Base-by-base conservation (phyloP, 306 rosid species). In the Nissolia schottii region DNA sequence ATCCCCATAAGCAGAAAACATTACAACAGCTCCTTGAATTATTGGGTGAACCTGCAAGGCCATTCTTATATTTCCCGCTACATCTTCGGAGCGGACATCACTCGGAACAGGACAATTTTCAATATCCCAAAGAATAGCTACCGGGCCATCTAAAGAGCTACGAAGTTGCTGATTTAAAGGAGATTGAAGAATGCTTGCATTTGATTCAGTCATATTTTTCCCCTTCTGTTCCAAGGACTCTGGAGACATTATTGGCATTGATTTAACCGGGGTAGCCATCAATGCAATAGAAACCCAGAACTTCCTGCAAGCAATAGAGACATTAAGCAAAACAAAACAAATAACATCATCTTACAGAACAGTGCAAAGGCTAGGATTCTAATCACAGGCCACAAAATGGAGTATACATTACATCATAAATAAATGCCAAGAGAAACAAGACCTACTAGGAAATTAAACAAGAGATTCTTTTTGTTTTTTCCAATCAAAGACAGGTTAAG, bases 21-120 rank as follows among this genome's bases (percentile, higher is more conserved):
- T 32, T 87, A 79, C 79, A 60, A 94, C 99, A 34, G 93, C 95
- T 79, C 97, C 99, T 80, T 80, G 81, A 64, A 94, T 94, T 37
- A 94, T 65, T 2, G 97, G 99, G 64, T 94, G 99, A 41, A 91
- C 95, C 67, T 74, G 87, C 83, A 94, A 84, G 84, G 97, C 96
- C 99, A 94, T 87, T 82, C 95, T 89, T 67, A 94, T 91, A 81
- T 91, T 91, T 65, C 94, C 95, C 7, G 87, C 97, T 29, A 94
- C 97, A 69, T 94, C 97, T 78, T 94, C 97, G 46, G 99, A 87
- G 50, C 95, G 97, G 41, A 94, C 97, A 78, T 87, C 96, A 80
- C 96, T 89, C 14, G 99, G 99, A 48, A 94, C 96, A 20, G 91
- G 93, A 73, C 99, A 94, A 72, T 94, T 94, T 79, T 94, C 99